A percentile compares a stretch with the other conserved stretches of the same genome.
Evolutionary conservation across 1,139 yeast genomes (phyloP).

Genomic region (Geotrichum candidum): DNA sequence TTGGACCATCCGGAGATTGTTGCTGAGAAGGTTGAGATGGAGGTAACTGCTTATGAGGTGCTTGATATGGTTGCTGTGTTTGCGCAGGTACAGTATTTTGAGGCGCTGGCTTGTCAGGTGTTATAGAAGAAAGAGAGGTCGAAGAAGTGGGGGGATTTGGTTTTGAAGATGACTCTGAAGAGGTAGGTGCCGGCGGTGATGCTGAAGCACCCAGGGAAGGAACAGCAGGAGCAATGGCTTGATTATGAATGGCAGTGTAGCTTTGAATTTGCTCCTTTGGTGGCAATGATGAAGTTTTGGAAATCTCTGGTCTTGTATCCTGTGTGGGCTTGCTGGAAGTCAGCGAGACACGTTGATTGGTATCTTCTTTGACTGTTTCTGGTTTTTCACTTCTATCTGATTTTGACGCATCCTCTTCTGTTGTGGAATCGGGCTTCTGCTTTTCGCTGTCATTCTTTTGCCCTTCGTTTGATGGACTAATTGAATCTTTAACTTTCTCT

Average conservation of each 20-base stretch:
- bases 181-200: neutral
- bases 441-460: slow-evolving; percentile 14
- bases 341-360: neutral
- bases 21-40: neutral
- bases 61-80: neutral
- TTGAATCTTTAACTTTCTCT: neutral
- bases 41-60: neutral
- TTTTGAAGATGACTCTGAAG: neutral
- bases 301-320: neutral
- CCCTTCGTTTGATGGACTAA: neutral
- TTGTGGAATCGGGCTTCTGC: slow-evolving; percentile 15
- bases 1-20: neutral
- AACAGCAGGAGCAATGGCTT: neutral
- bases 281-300: neutral
- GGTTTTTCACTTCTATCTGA: neutral
- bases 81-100: neutral
- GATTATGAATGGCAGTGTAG: neutral
- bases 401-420: neutral
- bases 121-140: neutral
- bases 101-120: neutral
- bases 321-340: neutral
- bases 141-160: neutral
- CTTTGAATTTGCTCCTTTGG: neutral
- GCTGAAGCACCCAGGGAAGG: neutral
- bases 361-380: neutral